Percentiles rank a stretch among this genome's conserved stretches.
These are phyloP conservation scores for Abelmoschus esculentus DNA, from an alignment of 345 rosid species.

Conservation along the genomic window DNA sequence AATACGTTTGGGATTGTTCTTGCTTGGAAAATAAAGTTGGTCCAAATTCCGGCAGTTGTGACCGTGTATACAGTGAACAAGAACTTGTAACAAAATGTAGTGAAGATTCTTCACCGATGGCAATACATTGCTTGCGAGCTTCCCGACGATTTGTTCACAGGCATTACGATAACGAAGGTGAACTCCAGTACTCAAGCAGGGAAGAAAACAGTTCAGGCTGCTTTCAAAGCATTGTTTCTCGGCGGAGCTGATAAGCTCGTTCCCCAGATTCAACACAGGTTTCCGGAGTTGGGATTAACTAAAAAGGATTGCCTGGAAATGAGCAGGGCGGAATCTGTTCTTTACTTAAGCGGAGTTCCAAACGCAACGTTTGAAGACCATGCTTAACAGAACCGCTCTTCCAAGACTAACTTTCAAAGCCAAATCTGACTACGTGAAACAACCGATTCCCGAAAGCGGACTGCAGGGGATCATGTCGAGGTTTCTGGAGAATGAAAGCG, in stretches of 20 bases:
- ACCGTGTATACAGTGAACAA: background rate
- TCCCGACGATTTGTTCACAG: background rate
- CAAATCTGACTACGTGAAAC: slow-evolving; percentile 44
- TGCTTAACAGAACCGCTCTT: slow-evolving; percentile 43
- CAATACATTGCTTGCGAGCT: background rate
- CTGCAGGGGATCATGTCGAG: background rate
- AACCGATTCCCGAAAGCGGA: slow-evolving; percentile 44
- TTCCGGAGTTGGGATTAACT: background rate
- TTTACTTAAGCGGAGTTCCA: background rate
- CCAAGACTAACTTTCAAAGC: slow-evolving; percentile 44
- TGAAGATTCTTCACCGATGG: background rate
- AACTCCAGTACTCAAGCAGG: background rate
- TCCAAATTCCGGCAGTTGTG: background rate
- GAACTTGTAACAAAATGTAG: background rate
- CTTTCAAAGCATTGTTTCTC: background rate
- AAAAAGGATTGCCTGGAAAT: background rate
- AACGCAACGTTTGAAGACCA: background rate
- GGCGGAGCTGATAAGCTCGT: background rate
- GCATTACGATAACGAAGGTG: background rate
- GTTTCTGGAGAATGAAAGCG: background rate
- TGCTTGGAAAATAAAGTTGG: background rate
- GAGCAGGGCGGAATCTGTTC: background rate
- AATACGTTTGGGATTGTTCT: background rate
- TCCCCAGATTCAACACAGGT: background rate
- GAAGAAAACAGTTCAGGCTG: background rate